Evolutionary conservation across 2,329 filamentous ascomycete species (phyloP).

Genomic region (Arthroderma sp.): DNA sequence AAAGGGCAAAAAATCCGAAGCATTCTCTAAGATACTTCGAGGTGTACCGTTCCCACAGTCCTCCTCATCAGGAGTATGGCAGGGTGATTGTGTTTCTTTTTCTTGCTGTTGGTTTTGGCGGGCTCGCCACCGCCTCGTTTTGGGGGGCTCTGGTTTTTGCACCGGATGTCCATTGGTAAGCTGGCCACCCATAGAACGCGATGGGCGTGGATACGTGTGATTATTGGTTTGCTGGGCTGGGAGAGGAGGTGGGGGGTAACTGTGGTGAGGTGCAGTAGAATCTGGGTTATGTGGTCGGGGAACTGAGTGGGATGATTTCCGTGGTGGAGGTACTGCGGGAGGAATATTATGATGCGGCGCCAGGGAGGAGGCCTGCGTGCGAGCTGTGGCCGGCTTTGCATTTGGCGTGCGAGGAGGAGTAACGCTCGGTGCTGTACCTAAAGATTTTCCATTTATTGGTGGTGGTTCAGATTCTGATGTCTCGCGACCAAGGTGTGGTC

Average conservation of each 20-base stretch:
- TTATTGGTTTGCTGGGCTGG: conserved; percentile 5
- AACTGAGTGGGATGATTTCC: conserved; percentile 23
- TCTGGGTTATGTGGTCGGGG: conserved; percentile 10
- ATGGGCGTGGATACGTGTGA: conserved; percentile 4
- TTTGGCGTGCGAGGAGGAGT: background rate
- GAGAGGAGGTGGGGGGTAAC: conserved; percentile 7
- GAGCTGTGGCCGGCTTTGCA: background rate
- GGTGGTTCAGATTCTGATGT: conserved; percentile 7
- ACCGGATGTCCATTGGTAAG: background rate
- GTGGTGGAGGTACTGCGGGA: conserved; percentile 30
- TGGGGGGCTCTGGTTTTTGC: conserved; percentile 29
- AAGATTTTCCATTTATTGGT: background rate
- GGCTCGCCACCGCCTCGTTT: conserved; percentile 28
- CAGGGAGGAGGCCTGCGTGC: conserved; percentile 1
- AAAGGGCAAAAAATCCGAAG: too few species aligned
- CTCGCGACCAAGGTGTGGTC: conserved; percentile 1
- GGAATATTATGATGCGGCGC: conserved; percentile 10
- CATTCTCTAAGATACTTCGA: background rate
- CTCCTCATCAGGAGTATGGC: background rate
- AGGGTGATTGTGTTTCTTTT: background rate
- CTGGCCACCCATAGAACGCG: background rate
- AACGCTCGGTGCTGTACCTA: background rate
- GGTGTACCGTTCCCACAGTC: conserved; percentile 2
- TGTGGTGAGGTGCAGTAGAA: conserved; percentile 10
- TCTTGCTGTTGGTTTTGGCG: conserved; percentile 13